Conservation (phyloP, 106 monocot genomes). For the Amphibolis antarctica region DNA sequence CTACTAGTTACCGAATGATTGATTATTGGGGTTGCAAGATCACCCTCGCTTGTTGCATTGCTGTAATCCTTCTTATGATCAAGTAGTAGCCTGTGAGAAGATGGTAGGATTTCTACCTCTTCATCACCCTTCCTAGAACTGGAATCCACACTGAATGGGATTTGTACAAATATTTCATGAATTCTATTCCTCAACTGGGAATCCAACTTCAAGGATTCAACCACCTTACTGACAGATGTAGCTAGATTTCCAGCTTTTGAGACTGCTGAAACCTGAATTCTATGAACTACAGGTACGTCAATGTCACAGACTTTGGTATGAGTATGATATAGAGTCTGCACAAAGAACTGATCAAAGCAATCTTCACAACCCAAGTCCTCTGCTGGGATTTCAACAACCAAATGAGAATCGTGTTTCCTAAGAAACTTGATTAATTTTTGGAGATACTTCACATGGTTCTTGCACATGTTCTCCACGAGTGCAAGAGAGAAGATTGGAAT, state of each 20-base stretch:
- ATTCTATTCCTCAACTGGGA: slow-evolving; percentile 14
- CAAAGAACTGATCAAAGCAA: slow-evolving; percentile 12
- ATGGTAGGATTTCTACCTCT: background rate
- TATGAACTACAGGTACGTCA: slow-evolving; percentile 26
- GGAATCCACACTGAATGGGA: background rate
- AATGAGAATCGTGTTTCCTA: slow-evolving; percentile 19
- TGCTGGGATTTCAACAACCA: slow-evolving; percentile 18
- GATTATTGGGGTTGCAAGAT: slow-evolving; percentile 17
- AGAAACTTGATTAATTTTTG: slow-evolving; percentile 16
- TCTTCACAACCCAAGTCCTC: slow-evolving; percentile 10
- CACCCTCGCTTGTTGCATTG: slow-evolving; percentile 11
- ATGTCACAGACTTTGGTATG: background rate
- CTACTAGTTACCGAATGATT: slow-evolving; percentile 29
- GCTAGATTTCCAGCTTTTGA: slow-evolving; percentile 16
- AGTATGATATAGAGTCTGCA: slow-evolving; percentile 7
- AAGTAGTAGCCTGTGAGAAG: slow-evolving; percentile 1
- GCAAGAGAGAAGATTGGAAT: slow-evolving; percentile 22
- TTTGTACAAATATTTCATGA: slow-evolving; percentile 11
- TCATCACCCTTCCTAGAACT: background rate
- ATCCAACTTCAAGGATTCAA: slow-evolving; percentile 9
- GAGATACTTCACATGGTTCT: slow-evolving; percentile 4
- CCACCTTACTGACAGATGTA: slow-evolving; percentile 6
- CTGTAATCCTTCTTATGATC: background rate
- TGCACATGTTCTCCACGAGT: slow-evolving; percentile 11
- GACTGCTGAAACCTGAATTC: background rate